phyloP scores from a whole-genome alignment of 2,329 filamentous ascomycete genomes.

The Sclerotinia sclerotiorum region DNA sequence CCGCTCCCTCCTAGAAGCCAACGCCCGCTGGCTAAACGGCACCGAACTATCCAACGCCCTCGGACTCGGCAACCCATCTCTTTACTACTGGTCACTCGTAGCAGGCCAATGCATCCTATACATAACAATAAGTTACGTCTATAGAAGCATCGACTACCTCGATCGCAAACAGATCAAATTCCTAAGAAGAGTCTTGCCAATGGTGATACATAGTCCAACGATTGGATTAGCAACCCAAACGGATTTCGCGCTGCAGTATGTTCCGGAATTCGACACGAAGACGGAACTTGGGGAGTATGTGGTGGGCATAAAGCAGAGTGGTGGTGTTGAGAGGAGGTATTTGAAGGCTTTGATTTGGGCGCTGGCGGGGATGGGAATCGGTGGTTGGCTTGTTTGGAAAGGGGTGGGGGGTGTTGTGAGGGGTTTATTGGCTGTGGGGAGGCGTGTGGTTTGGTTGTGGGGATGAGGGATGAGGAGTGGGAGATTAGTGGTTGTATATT shows the following conservation, averaged over 20 bases:
- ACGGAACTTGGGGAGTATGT: conserved; percentile 41
- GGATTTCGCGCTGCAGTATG: conserved; percentile 69
- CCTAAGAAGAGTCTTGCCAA: neutral
- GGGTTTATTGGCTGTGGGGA: neutral
- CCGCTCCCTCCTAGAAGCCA: conserved; percentile 65
- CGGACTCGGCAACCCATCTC: conserved; percentile 37
- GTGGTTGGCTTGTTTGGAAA: neutral
- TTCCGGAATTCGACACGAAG: conserved; percentile 53
- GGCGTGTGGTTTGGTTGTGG: neutral
- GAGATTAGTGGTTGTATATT: neutral
- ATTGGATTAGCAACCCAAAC: conserved; percentile 61
- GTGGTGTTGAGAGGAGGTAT: conserved; percentile 49
- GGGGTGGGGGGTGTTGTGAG: neutral
- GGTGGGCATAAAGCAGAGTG: conserved; percentile 34
- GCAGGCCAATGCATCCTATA: conserved; percentile 38
- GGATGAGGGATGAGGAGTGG: neutral
- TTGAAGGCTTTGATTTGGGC: conserved; percentile 48
- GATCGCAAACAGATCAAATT: conserved; percentile 52
- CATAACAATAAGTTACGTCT: conserved; percentile 41
- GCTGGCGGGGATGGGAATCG: conserved; percentile 35
- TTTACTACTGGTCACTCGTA: conserved; percentile 35
- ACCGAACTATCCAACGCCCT: conserved; percentile 59
- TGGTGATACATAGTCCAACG: neutral
- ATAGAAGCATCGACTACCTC: conserved; percentile 50
- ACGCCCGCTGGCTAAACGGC: conserved; percentile 70